Percentiles rank a stretch among this genome's conserved stretches.
Evolutionary conservation across 495 filamentous ascomycete species (phyloP).

Genomic region (Hypoxylon fuscum): DNA sequence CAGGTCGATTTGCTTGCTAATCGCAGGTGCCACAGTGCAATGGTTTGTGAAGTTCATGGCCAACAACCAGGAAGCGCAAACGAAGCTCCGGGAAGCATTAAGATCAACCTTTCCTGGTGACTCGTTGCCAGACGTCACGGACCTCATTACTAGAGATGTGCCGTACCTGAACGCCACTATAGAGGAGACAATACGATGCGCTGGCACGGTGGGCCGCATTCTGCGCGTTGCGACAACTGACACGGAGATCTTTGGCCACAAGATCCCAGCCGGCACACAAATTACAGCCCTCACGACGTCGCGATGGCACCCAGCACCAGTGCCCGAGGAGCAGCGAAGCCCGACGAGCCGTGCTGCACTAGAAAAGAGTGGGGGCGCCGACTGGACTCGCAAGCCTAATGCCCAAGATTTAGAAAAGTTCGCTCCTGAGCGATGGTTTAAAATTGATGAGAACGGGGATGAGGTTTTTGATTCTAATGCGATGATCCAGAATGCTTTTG

Average conservation of each 20-base stretch:
- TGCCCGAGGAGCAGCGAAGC: slow-evolving; percentile 41
- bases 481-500: slow-evolving; percentile 33
- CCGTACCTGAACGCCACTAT: slow-evolving; percentile 51
- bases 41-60: slow-evolving; percentile 51
- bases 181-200: slow-evolving; percentile 48
- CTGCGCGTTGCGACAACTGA: slow-evolving; percentile 44
- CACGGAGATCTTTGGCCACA: slow-evolving; percentile 46
- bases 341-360: slow-evolving; percentile 24
- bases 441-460: slow-evolving; percentile 34
- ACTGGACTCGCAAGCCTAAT: slow-evolving; percentile 22
- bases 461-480: slow-evolving; percentile 40
- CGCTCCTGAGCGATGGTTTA: slow-evolving; percentile 46
- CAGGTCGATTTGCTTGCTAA: neutral
- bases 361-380: slow-evolving; percentile 25
- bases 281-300: slow-evolving; percentile 39
- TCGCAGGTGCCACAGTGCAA: neutral
- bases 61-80: slow-evolving; percentile 36
- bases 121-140: slow-evolving; percentile 26
- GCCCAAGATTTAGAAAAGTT: slow-evolving; percentile 39
- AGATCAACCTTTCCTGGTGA: slow-evolving; percentile 28
- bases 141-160: slow-evolving; percentile 44
- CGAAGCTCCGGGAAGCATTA: slow-evolving; percentile 40
- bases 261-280: slow-evolving; percentile 48
- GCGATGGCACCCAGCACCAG: slow-evolving; percentile 17
- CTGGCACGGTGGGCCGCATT: slow-evolving; percentile 27